phyloP scores from a whole-genome alignment of 108 stramenopile species.

The Cyclostephanos tholiformis region DNA sequence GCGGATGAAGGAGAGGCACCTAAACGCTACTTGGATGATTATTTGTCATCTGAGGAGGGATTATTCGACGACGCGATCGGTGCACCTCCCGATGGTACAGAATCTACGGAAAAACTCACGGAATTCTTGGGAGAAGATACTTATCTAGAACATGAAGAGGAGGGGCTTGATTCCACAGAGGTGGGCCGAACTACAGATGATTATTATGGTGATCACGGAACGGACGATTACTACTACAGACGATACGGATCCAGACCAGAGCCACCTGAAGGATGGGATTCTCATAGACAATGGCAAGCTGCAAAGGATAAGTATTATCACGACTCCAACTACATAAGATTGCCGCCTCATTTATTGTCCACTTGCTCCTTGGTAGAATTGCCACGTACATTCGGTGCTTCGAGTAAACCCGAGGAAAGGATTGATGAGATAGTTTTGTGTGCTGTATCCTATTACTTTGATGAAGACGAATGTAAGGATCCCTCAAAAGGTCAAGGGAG shows the following conservation, averaged over 20 bases:
- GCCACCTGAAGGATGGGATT: slow-evolving; percentile 41
- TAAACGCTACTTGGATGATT: slow-evolving; percentile 19
- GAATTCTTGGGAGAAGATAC: slow-evolving; percentile 32
- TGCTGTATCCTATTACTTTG: slow-evolving; percentile 82
- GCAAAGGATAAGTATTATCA: slow-evolving; percentile 70
- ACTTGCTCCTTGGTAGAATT: slow-evolving; percentile 68
- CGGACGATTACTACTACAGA: slow-evolving; percentile 42
- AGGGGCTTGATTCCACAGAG: slow-evolving; percentile 7
- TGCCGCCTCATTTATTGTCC: slow-evolving; percentile 76
- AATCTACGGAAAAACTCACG: slow-evolving; percentile 1
- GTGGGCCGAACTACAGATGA: slow-evolving; percentile 36
- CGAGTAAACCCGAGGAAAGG: slow-evolving; percentile 42
- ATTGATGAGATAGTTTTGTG: slow-evolving; percentile 69
- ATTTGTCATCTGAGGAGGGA: slow-evolving; percentile 30
- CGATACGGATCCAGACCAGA: slow-evolving; percentile 10
- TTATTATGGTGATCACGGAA: slow-evolving; percentile 18
- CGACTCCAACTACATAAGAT: slow-evolving; percentile 72
- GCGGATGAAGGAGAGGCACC: slow-evolving; percentile 2
- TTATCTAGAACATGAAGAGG: slow-evolving; percentile 22
- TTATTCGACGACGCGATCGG: slow-evolving; percentile 36
- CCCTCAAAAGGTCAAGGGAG: slow-evolving; percentile 52
- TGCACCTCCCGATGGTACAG: slow-evolving; percentile 42
- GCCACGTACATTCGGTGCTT: slow-evolving; percentile 56
- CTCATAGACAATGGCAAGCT: slow-evolving; percentile 54
- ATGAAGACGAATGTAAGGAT: slow-evolving; percentile 85